Evolutionary conservation across 495 filamentous ascomycete species (phyloP), one percentile per base, ranked within the genome.

Genomic region (Xylaria flabelliformis): DNA sequence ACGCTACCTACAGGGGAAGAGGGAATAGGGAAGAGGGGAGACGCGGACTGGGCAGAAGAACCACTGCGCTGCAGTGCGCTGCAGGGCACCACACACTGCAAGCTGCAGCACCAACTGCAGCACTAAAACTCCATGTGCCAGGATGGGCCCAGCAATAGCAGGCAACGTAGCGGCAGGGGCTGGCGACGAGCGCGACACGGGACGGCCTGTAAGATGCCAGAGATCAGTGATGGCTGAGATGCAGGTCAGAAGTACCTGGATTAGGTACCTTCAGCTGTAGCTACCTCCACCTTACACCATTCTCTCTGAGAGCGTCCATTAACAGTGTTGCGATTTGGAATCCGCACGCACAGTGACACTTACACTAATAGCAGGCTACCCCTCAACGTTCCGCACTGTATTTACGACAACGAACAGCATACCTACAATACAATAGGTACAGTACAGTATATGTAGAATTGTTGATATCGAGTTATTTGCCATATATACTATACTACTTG

Each of bases 101-200:
- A 34, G 9, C 69, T 65, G 69, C 69, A 74, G 39, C 75, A 65
- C 70, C 67, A 73, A 72, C 72, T 71, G 69, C 72, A 76, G 66
- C 71, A 69, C 75, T 68, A 73, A 74, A 75, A 70, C 75, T 71
- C 58, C 58, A 61, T 39, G 58, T 39, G 58, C 58, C 34, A 69
- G 77, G 77, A 79, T 75, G 69, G 73, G 74, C 77, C 75, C 77
- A 76, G 75, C 73, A 79, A 77, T 51, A 51, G 36, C 48, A n/a
- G 34, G 21, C 55, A 44, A 44, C 41, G 66, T 17, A 62, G 51
- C 53, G 42, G 58, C 58, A 66, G 70, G 62, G 70, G 48, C 63
- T 58, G 48, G 51, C 62, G 41, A 68, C 39, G 64, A 73, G 56
- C 71, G 71, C 71, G 71, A 73, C 64, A 53, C 71, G 65, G 65